Evolutionary conservation across 352 stramenopile genomes (phyloP), one percentile per base, ranked within the genome.

Genomic region (Phytopythium chamaehyphon): DNA sequence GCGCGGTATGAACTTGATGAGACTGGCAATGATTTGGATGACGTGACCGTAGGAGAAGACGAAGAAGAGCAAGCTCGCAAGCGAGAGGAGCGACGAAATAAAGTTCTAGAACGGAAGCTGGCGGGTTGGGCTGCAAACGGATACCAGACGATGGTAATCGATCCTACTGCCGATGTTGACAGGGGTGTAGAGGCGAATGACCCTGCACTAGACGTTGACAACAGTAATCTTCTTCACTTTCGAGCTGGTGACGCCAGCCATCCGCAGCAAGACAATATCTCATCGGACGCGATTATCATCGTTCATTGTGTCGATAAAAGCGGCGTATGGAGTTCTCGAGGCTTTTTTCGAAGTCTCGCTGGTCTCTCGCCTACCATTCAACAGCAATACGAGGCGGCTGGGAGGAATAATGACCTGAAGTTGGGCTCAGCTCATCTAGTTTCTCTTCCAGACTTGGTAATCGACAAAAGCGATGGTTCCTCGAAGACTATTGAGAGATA

Each of bases 281-380:
- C 36, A 2, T 57, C 40, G 1, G 61, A 40, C 3, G 56, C 61
- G 6, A 54, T 64, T 24, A 76, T 91, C 52, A 73, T 89, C 48
- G 69, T 87, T n/a, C 81, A 91, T 24, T 91, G 77, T 42, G 77
- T 89, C 26, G 76, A 91, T 40, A 91, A 70, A 11, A 89, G 77
- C 45, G 81, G 81, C 21, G 68, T 79, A 21, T 91, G 81, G 81
- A 83, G 73, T 35, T 61, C 69, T 10, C 76, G 78, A 26, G 81
- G 81, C n/a, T 91, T 91, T 50, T 91, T 91, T 18, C 73, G 77
- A 18, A 69, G 62, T 7, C 55, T 91, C 16, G 83, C 77, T 9
- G 45, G 40, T 4, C 62, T 87, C 11, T 89, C 77, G 2, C 70
- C 69, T 15, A 16, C 47, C 2, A 71, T 86, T 38, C 71, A 87